Base-by-base conservation (phyloP, 768 basidiomycete species). In the Chalciporus chontae region DNA sequence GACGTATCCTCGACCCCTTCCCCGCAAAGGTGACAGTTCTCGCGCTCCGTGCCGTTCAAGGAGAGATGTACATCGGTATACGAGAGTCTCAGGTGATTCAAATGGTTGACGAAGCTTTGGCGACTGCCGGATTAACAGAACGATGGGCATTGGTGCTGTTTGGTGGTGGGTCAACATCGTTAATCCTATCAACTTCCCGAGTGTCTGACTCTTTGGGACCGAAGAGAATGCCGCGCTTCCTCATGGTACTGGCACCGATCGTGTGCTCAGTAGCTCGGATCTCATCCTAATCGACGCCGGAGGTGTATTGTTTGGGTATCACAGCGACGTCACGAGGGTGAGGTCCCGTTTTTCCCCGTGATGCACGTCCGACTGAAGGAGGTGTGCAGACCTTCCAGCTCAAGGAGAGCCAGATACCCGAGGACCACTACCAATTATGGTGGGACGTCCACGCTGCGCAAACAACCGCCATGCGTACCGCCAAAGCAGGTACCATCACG, bases 221-320 rank as follows among this genome's bases (percentile, higher is more conserved):
- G 7, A 63, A 93, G 91, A 87, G 51, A 88, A 93, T 57, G 91
- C 90, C 5, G 90, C 90, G 3, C 77, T 90, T 19, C 91, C 90
- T 3, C 92, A 94, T 63, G 93, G 90, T 6, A 74, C 77, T 32
- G 87, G 89, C 3, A 84, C 84, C 0, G 86, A 93, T 61, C 77
- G 83, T 27, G 58, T 60, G 0, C 72, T 93, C 11, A 69, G 66
- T 1, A 62, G 69, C 46, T 59, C 72, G 5, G 90, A 94, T 56
- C 77, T 89, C 50, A 76, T 84, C 10, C 73, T 94, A 13, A 84
- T 93, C 51, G 91, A 94, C 62, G 78, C 80, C 45, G 85, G 80
- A 8, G 88, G 81, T 1, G 72, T 73, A 14, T 73, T 93, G 38
- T 79, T 87, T 58, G 89, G 85, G 1, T 93, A 94, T 61, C 64